Evolutionary conservation across 805 yeast species (phyloP).

Genomic region (Candida yuanshanica): DNA sequence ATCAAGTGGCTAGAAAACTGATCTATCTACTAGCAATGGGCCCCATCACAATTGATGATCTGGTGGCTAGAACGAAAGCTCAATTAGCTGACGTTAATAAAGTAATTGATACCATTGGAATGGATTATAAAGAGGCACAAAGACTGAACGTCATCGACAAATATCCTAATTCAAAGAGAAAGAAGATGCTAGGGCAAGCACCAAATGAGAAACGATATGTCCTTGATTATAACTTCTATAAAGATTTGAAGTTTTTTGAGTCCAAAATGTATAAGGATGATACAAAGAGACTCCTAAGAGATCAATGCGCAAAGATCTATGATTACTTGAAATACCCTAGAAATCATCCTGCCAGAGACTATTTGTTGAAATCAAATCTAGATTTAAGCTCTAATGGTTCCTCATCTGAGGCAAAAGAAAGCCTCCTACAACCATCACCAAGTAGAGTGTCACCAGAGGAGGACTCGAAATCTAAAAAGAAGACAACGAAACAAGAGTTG

Average conservation of each 20-base stretch:
- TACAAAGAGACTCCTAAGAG: slow-evolving; percentile 6
- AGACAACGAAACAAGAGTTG: not conserved
- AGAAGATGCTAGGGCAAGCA: slow-evolving; percentile 21
- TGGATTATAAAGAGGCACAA: slow-evolving; percentile 22
- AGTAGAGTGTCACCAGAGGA: not conserved
- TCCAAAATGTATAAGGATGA: slow-evolving; percentile 7
- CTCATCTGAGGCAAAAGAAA: too few species aligned
- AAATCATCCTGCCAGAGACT: slow-evolving; percentile 14
- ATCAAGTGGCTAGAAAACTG: slow-evolving; percentile 27
- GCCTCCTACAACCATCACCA: not conserved
- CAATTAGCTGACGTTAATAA: slow-evolving; percentile 23
- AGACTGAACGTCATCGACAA: slow-evolving; percentile 22
- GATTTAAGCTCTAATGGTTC: not conserved
- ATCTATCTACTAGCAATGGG: slow-evolving; percentile 44
- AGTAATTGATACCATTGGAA: slow-evolving; percentile 23
- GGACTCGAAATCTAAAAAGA: not conserved
- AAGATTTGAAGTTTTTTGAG: slow-evolving; percentile 17
- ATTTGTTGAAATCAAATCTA: slow-evolving; percentile 1
- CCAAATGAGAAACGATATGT: slow-evolving; percentile 26
- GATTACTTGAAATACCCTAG: slow-evolving; percentile 14
- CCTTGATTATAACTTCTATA: slow-evolving; percentile 32
- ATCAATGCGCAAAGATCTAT: slow-evolving; percentile 14
- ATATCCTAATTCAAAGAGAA: slow-evolving; percentile 19
- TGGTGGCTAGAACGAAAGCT: slow-evolving; percentile 27
- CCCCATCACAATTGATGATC: slow-evolving; percentile 31